A percentile compares a stretch with the other conserved stretches of the same genome.
phyloP scores from a whole-genome alignment of 2,329 filamentous ascomycete genomes.

The Geosmithia morbida region DNA sequence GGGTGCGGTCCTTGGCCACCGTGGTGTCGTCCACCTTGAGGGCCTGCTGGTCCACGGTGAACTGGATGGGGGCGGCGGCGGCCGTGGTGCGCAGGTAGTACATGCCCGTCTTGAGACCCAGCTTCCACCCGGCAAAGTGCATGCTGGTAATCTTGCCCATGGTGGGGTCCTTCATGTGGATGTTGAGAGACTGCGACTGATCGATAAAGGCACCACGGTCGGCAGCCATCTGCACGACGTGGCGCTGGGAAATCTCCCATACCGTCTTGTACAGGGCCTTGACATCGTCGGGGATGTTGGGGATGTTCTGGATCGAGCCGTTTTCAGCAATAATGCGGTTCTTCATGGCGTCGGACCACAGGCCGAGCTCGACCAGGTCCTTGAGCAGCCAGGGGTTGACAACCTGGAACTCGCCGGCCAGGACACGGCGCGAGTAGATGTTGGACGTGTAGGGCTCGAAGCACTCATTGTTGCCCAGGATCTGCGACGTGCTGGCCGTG shows the following conservation, averaged over 20 bases:
- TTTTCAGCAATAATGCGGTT: slow-evolving; percentile 98
- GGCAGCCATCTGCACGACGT: slow-evolving; percentile 92
- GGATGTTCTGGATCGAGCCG: slow-evolving; percentile 91
- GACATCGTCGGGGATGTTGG: slow-evolving; percentile 90
- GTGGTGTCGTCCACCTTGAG: slow-evolving; percentile 78
- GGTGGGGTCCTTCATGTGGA: slow-evolving; percentile 97
- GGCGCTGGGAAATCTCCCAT: slow-evolving; percentile 96
- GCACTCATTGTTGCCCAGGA: slow-evolving; percentile 98
- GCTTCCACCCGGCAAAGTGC: slow-evolving; percentile 99
- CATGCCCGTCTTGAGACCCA: slow-evolving; percentile 99
- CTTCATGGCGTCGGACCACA: slow-evolving; percentile 99
- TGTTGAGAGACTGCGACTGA: slow-evolving; percentile 97
- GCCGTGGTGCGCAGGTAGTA: slow-evolving; percentile 99
- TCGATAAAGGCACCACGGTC: slow-evolving; percentile 98
- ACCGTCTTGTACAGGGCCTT: slow-evolving; percentile 99
- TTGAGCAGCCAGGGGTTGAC: slow-evolving; percentile 98
- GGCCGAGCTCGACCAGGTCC: slow-evolving; percentile 91
- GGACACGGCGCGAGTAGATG: slow-evolving; percentile 96
- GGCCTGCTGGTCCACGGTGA: slow-evolving; percentile 95
- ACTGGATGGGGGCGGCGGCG: slow-evolving; percentile 92
- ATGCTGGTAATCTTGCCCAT: slow-evolving; percentile 99
- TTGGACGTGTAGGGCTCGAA: slow-evolving; percentile 99
- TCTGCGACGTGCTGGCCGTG: slow-evolving; percentile 92
- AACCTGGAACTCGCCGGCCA: slow-evolving; percentile 97
- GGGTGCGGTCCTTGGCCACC: slow-evolving; percentile 46